These are phyloP conservation scores for Tulasnella sp. DNA, from an alignment of 768 basidiomycete species.

Conservation along the genomic window DNA sequence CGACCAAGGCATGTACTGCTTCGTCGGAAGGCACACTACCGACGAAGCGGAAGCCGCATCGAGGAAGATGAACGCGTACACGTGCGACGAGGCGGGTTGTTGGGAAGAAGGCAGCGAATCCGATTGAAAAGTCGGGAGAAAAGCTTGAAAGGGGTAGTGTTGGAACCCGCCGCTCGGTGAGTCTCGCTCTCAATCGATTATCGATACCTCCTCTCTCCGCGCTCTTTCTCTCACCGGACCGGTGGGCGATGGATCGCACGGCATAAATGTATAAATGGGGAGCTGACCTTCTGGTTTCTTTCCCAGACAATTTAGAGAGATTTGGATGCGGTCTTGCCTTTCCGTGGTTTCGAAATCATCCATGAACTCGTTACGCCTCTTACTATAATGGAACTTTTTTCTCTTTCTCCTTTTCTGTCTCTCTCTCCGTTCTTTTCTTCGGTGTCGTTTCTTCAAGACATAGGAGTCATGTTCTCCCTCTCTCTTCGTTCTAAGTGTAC, in stretches of 20 bases:
- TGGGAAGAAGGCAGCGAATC: conserved; percentile 5
- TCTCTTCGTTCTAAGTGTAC: neutral
- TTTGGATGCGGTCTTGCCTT: neutral
- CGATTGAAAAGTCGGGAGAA: neutral
- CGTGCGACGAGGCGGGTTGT: conserved; percentile 11
- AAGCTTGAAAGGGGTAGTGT: neutral
- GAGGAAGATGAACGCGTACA: conserved; percentile 11
- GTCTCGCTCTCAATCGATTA: neutral
- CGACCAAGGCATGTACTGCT: conserved; percentile 10
- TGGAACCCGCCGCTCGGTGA: neutral
- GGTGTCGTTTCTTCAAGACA: neutral
- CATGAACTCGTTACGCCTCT: neutral
- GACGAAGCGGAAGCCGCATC: neutral
- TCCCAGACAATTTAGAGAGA: neutral
- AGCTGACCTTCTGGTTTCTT: neutral
- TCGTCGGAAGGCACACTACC: conserved; percentile 9
- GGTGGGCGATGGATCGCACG: neutral
- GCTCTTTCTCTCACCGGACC: neutral
- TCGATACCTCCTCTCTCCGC: neutral
- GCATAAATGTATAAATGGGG: neutral
- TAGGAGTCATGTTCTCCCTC: neutral
- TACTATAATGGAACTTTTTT: neutral
- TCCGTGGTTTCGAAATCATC: too few species aligned
- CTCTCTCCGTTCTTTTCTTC: neutral
- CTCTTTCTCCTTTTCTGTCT: neutral